These are phyloP conservation scores for Podaxis sp. DNA, from an alignment of 768 basidiomycete species.

Conservation along the genomic window DNA sequence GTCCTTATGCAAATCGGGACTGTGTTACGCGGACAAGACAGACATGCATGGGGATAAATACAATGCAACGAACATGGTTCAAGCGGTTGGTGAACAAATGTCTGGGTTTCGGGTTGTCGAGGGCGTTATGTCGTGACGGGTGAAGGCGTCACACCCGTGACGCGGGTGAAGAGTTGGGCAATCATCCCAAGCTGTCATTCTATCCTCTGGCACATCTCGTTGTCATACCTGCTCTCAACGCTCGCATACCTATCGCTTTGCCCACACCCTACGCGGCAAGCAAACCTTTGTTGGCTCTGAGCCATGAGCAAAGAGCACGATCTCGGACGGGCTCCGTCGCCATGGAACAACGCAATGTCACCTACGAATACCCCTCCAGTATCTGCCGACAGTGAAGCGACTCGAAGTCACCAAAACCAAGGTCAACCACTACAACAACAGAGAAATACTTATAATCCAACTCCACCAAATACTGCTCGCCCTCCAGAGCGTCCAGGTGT, in stretches of 20 bases:
- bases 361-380: constrained; percentile 12
- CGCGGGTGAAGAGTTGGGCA: constrained; percentile 15
- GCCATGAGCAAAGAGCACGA: constrained; percentile 40
- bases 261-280: not conserved
- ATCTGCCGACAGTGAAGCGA: constrained; percentile 16
- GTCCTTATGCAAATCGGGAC: not conserved
- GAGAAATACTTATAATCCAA: constrained; percentile 32
- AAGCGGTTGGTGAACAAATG: not conserved
- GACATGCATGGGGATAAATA: not conserved
- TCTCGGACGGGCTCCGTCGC: constrained; percentile 29
- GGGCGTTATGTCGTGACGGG: not conserved
- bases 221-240: constrained; percentile 12
- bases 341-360: constrained; percentile 20
- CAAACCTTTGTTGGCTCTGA: constrained; percentile 2
- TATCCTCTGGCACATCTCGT: constrained; percentile 13
- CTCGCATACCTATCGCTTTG: not conserved
- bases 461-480: constrained; percentile 33
- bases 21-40: not conserved
- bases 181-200: constrained; percentile 16
- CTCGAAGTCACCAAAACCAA: constrained; percentile 21
- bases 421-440: constrained; percentile 16
- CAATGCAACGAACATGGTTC: not conserved
- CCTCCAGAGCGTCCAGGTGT: constrained; percentile 50
- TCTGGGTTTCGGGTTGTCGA: not conserved
- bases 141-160: constrained; percentile 3